These are phyloP conservation scores for Xenoacremonium recifei DNA, from an alignment of 2,329 filamentous ascomycete species.

Conservation along the genomic window DNA sequence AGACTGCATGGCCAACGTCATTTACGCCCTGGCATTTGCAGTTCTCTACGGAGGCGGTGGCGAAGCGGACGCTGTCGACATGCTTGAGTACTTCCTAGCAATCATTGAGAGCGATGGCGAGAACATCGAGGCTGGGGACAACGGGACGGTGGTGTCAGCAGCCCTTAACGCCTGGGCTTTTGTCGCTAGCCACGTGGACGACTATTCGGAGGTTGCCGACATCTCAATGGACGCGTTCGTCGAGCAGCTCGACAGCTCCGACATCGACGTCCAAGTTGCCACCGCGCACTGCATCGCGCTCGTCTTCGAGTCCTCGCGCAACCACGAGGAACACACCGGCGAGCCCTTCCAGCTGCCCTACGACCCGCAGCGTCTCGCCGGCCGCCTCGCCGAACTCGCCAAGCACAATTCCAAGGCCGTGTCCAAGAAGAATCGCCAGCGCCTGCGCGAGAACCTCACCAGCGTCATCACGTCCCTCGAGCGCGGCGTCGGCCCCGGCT, in stretches of 20 bases:
- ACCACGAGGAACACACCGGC: slow-evolving; percentile 48
- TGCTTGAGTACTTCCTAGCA: slow-evolving; percentile 74
- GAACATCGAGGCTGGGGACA: slow-evolving; percentile 68
- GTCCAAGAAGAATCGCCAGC: slow-evolving; percentile 48
- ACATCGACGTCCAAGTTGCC: slow-evolving; percentile 71
- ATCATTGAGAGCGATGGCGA: slow-evolving; percentile 79
- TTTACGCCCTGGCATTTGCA: slow-evolving; percentile 71
- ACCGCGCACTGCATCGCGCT: slow-evolving; percentile 80
- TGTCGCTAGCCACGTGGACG: slow-evolving; percentile 73
- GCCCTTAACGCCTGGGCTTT: slow-evolving; percentile 79
- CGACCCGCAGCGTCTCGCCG: slow-evolving; percentile 48
- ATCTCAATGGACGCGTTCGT: slow-evolving; percentile 76
- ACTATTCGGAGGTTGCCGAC: slow-evolving; percentile 69
- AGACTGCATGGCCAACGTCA: slow-evolving; percentile 63
- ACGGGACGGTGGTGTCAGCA: slow-evolving; percentile 67
- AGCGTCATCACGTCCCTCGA: slow-evolving; percentile 56
- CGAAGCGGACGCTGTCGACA: slow-evolving; percentile 64
- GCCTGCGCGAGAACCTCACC: slow-evolving; percentile 46
- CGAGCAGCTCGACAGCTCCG: slow-evolving; percentile 77
- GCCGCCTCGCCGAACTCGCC: slow-evolving; percentile 47
- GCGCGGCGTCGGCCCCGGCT: slow-evolving; percentile 52
- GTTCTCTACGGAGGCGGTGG: slow-evolving; percentile 75
- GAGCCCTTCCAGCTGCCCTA: slow-evolving; percentile 49
- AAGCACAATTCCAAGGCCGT: slow-evolving; percentile 48
- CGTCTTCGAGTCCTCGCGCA: slow-evolving; percentile 69